Evolutionary conservation across 2,329 filamentous ascomycete species (phyloP).

Genomic region (Hypoxylon sp.): DNA sequence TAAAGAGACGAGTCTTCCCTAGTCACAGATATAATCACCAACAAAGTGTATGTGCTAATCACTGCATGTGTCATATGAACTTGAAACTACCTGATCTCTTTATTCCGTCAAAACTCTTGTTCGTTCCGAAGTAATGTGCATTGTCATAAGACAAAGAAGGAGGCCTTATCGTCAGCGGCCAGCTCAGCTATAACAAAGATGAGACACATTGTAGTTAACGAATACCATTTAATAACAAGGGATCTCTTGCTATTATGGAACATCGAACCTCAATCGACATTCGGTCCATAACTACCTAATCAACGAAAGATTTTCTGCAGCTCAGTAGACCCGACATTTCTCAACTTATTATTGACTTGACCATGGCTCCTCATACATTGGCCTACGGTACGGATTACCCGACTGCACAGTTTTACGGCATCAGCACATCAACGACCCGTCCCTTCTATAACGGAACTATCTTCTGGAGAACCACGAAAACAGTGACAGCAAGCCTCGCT

Average conservation of each 20-base stretch:
- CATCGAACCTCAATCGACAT: not conserved
- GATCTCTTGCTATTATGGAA: not conserved
- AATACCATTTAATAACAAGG: not conserved
- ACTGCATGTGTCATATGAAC: too few relatives aligned
- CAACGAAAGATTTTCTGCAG: too few relatives aligned
- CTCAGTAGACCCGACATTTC: not conserved
- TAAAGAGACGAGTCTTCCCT: too few relatives aligned
- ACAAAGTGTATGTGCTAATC: too few relatives aligned
- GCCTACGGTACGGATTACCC: not conserved
- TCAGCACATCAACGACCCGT: not conserved
- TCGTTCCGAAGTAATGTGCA: not conserved
- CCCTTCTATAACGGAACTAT: not conserved
- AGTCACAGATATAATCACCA: too few relatives aligned
- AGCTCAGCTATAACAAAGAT: not conserved
- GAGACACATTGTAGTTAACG: not conserved
- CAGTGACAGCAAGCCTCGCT: conserved; percentile 11
- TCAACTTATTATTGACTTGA: not conserved
- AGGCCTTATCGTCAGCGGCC: not conserved
- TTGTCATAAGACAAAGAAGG: not conserved
- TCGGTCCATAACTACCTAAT: too few relatives aligned
- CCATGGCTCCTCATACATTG: not conserved
- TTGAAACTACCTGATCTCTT: not conserved
- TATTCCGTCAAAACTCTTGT: not conserved
- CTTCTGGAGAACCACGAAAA: not conserved
- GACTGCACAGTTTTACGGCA: not conserved